A percentile compares a stretch with the other conserved stretches of the same genome.
These are phyloP conservation scores for Plenodomus lindquistii DNA, from an alignment of 2,329 filamentous ascomycete genomes.

Conservation along the genomic window DNA sequence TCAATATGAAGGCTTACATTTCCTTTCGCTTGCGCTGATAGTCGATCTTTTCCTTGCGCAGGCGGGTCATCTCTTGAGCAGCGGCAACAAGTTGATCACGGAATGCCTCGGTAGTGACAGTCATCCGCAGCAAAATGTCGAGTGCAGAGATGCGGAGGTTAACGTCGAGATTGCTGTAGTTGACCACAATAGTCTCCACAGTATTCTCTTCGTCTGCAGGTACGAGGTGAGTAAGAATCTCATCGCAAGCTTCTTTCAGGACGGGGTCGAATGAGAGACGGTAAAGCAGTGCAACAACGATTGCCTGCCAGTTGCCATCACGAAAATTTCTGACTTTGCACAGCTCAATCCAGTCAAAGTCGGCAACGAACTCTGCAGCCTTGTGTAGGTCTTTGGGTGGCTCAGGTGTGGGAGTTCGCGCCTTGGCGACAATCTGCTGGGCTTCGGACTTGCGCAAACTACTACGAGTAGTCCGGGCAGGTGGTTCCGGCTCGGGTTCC, in stretches of 20 bases:
- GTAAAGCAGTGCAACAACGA: slow-evolving; percentile 83
- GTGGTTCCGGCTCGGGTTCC: slow-evolving; percentile 67
- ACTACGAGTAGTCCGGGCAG: slow-evolving; percentile 79
- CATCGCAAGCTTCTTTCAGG: slow-evolving; percentile 73
- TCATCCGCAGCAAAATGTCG: slow-evolving; percentile 84
- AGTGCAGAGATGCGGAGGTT: slow-evolving; percentile 80
- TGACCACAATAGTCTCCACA: slow-evolving; percentile 70
- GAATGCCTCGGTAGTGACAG: slow-evolving; percentile 81
- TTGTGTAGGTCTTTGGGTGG: slow-evolving; percentile 56
- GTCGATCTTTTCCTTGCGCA: slow-evolving; percentile 94
- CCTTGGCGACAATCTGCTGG: slow-evolving; percentile 51
- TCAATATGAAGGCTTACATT: slow-evolving; percentile 50
- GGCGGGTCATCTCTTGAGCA: slow-evolving; percentile 89
- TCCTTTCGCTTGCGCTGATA: slow-evolving; percentile 77
- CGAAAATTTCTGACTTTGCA: slow-evolving; percentile 82
- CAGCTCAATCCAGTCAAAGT: slow-evolving; percentile 83
- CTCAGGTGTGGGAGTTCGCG: slow-evolving; percentile 46
- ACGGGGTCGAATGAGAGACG: slow-evolving; percentile 78
- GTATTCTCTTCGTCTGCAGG: slow-evolving; percentile 75
- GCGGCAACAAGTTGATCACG: slow-evolving; percentile 90
- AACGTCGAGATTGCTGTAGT: slow-evolving; percentile 77
- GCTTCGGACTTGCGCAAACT: slow-evolving; percentile 83
- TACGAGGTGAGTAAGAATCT: slow-evolving; percentile 78
- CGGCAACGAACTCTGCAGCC: slow-evolving; percentile 74
- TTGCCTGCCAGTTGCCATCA: slow-evolving; percentile 88